Evolutionary conservation across 2,329 filamentous ascomycete species (phyloP), one percentile per base, ranked within the genome.

Genomic region (Aspergillus ochraceoroseus): DNA sequence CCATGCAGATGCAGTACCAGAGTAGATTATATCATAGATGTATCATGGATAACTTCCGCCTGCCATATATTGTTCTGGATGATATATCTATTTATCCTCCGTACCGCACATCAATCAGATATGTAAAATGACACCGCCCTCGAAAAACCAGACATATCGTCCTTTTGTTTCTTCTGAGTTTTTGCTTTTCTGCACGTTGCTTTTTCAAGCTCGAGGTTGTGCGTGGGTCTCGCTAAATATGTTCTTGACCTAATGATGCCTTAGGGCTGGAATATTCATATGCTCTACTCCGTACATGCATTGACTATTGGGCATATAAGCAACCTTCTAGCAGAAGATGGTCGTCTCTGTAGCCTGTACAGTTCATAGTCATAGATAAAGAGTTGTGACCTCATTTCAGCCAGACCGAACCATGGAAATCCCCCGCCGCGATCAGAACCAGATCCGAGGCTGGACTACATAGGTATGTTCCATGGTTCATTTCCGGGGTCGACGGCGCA

Each of bases 401-500:
- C n/a, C n/a, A n/a, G n/a, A n/a, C n/a, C n/a, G 44, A 49, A 45
- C 44, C 47, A 47, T 47, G 47, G 47, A 38, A 44, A 31, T 12
- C 25, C 39, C 25, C 46, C 38, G 35, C 27, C 7, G 29, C 18
- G 34, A 27, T 19, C 33, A 38, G 30, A 13, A 28, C n/a, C 12
- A 33, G 15, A 28, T 31, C 13, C n/a, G 23, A 11, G 23, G 32
- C 31, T 27, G 19, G 36, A 12, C 23, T 17, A 15, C n/a, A n/a
- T n/a, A n/a, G n/a, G n/a, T n/a, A n/a, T 40, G 49, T 50, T 50
- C 49, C 49, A 48, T 48, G 49, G 49, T 52, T 52, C 49, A 12
- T 38, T 44, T 37, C 48, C 46, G 46, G 35, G 14, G n/a, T n/a
- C n/a, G n/a, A n/a, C n/a, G n/a, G n/a, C n/a, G n/a, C n/a, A n/a